phyloP scores from a whole-genome alignment of 768 basidiomycete genomes.

The Boletus rufocinnamomeus region DNA sequence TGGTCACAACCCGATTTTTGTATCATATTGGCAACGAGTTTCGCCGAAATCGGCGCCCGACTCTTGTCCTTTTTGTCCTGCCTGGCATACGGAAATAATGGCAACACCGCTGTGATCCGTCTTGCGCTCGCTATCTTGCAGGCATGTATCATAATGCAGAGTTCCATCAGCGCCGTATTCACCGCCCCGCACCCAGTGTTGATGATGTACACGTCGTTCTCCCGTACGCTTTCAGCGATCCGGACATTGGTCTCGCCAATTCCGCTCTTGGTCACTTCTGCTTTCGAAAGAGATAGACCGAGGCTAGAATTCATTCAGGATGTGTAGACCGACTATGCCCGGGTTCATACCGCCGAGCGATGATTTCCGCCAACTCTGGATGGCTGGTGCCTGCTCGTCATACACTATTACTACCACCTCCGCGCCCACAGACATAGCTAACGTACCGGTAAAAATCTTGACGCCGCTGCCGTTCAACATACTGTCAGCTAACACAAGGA shows the following conservation, averaged over 20 bases:
- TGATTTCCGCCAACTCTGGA: slow-evolving; percentile 91
- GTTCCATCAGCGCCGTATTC: slow-evolving; percentile 96
- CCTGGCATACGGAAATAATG: slow-evolving; percentile 94
- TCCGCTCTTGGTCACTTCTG: slow-evolving; percentile 83
- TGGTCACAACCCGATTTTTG: slow-evolving; percentile 93
- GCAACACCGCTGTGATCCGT: slow-evolving; percentile 97
- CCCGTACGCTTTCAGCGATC: slow-evolving; percentile 93
- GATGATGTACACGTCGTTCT: slow-evolving; percentile 99
- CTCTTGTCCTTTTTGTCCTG: slow-evolving; percentile 99
- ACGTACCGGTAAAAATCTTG: slow-evolving; percentile 60
- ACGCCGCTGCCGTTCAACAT: slow-evolving; percentile 61
- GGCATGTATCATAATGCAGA: slow-evolving; percentile 98
- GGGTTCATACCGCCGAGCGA: slow-evolving; percentile 75
- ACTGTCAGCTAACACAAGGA: slow-evolving; percentile 21
- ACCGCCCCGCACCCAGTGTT: slow-evolving; percentile 86
- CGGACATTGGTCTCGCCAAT: slow-evolving; percentile 92
- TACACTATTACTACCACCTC: slow-evolving; percentile 2
- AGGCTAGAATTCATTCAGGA: slow-evolving; percentile 56
- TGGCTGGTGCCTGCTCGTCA: slow-evolving; percentile 79
- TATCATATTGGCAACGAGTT: slow-evolving; percentile 97
- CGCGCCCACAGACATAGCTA: not conserved
- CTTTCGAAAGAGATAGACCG: slow-evolving; percentile 84
- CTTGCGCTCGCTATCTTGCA: slow-evolving; percentile 99
- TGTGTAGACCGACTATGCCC: slow-evolving; percentile 16
- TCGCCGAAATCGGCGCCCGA: slow-evolving; percentile 95